Evolutionary conservation across 495 filamentous ascomycete genomes (phyloP), one percentile per base, ranked within the genome.

Genomic region (Hyaloscypha variabilis): DNA sequence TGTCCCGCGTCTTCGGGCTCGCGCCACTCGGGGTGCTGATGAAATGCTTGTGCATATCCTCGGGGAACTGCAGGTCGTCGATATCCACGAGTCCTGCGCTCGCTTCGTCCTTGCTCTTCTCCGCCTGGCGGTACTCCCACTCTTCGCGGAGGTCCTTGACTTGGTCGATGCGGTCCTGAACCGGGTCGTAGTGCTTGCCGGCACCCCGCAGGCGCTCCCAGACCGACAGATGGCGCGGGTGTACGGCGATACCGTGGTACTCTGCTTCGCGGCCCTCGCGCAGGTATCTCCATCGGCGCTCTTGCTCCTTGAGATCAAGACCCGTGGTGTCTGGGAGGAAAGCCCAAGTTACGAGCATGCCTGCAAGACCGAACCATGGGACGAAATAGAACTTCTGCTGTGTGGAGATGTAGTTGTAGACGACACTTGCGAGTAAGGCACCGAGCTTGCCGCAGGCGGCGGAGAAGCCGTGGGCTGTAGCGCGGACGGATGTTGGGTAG

Each of bases 301-400:
- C 93, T 77, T 96, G 92, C 77, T 97, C 93, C 82, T 94, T 94
- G 52, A 97, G 85, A 71, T 96, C 93, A n/a, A 97, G 88, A 52
- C 93, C 93, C 14, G 93, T 97, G 67, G 93, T 97, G 73, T 97
- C 93, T 3, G 93, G 93, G 2, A 97, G 87, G 83, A 92, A 97
- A 60, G 94, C 60, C 56, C 77, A 84, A 14, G 92, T 97, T 42
- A 96, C 71, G 23, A 95, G 39, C 77, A 92, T 88, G 70, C 93
- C 93, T 8, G 78, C 87, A 3, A 96, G 87, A 73, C 92, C 93
- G 74, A 96, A 97, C 93, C 93, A 96, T 1, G 92, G 90, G 1
- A 96, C 91, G 21, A 97, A 85, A 75, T 91, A 86, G 83, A 97
- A 96, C 71, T 91, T 93, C 28, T 78, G 83, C 70, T 85, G 86